Percentiles rank a stretch among this genome's conserved stretches.
These are phyloP conservation scores for Xylaria sp. DNA, from an alignment of 2,329 filamentous ascomycete genomes.

Conservation along the genomic window DNA sequence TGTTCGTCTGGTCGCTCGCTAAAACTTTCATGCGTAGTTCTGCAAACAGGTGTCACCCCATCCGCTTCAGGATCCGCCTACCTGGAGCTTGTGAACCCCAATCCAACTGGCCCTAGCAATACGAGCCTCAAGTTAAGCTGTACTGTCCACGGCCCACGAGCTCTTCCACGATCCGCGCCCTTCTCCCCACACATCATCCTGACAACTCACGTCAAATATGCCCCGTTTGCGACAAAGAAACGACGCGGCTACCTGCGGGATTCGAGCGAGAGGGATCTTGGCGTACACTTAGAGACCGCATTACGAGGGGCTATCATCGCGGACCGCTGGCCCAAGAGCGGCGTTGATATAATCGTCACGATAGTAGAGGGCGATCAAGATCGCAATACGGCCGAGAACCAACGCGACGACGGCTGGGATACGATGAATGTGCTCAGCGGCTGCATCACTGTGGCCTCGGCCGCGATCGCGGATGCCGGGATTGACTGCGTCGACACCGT, in stretches of 20 bases:
- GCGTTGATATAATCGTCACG: slow-evolving; percentile 93
- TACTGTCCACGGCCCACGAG: slow-evolving; percentile 91
- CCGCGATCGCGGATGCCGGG: slow-evolving; percentile 90
- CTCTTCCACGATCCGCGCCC: slow-evolving; percentile 86
- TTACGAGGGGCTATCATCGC: slow-evolving; percentile 89
- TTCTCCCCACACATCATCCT: slow-evolving; percentile 94
- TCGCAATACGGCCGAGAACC: slow-evolving; percentile 59
- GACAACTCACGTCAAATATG: slow-evolving; percentile 94
- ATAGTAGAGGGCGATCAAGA: slow-evolving; percentile 94
- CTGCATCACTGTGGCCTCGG: slow-evolving; percentile 92
- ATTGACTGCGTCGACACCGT: slow-evolving; percentile 96
- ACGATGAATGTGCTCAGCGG: slow-evolving; percentile 91
- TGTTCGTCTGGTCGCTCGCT: slow-evolving; percentile 17
- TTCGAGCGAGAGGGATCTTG: slow-evolving; percentile 85
- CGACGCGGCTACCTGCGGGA: slow-evolving; percentile 89
- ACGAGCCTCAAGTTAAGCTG: slow-evolving; percentile 90
- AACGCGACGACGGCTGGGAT: slow-evolving; percentile 77
- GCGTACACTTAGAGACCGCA: slow-evolving; percentile 90
- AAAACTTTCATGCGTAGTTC: slow-evolving; percentile 57
- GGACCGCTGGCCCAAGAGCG: slow-evolving; percentile 98
- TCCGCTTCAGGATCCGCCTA: slow-evolving; percentile 95
- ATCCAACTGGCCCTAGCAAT: slow-evolving; percentile 56
- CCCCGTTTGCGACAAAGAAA: slow-evolving; percentile 87
- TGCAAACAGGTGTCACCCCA: slow-evolving; percentile 91
- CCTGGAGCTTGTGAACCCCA: slow-evolving; percentile 70